A percentile compares a stretch with the other conserved stretches of the same genome.
phyloP scores from a whole-genome alignment of 164 flowering plant species.

The Vitis rupestris region DNA sequence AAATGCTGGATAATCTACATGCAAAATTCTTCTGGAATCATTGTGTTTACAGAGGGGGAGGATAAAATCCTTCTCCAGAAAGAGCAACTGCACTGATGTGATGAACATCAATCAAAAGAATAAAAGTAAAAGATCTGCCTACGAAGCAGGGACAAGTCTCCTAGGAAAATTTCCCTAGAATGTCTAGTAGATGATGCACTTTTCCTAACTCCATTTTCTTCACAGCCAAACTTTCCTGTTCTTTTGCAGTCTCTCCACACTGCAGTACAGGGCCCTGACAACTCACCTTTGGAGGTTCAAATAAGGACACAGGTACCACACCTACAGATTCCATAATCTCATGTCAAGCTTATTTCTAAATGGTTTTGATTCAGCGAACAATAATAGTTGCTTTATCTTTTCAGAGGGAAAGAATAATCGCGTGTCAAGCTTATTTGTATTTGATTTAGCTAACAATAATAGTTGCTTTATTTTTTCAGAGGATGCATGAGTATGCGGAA shows the following conservation, averaged over 20 bases:
- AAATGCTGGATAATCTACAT: too few relatives aligned
- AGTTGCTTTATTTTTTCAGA: conserved; percentile 33
- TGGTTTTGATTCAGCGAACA: neutral
- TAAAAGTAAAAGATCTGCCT: too few relatives aligned
- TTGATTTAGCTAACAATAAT: neutral
- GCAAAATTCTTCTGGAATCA: too few relatives aligned
- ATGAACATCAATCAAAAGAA: too few relatives aligned
- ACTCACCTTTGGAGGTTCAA: conserved; percentile 89
- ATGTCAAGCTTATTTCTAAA: conserved; percentile 1
- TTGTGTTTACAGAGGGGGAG: too few relatives aligned
- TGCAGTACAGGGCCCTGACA: conserved; percentile 87
- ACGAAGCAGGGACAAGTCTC: too few relatives aligned
- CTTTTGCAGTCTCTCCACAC: conserved; percentile 84
- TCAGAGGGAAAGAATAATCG: neutral
- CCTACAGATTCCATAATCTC: neutral
- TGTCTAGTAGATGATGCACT: too few relatives aligned
- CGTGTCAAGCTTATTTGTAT: conserved; percentile 3
- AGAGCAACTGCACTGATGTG: too few relatives aligned
- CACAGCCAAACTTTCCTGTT: too few relatives aligned
- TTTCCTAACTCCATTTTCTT: too few relatives aligned
- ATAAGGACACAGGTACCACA: conserved; percentile 84
- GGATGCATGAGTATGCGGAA: conserved; percentile 96
- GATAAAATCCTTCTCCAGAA: too few relatives aligned
- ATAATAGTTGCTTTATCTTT: conserved; percentile 2
- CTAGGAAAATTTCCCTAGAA: too few relatives aligned